Evolutionary conservation across 78 protist species (phyloP), one percentile per base, ranked within the genome.

Genomic region (Dictyostelium discoideum): DNA sequence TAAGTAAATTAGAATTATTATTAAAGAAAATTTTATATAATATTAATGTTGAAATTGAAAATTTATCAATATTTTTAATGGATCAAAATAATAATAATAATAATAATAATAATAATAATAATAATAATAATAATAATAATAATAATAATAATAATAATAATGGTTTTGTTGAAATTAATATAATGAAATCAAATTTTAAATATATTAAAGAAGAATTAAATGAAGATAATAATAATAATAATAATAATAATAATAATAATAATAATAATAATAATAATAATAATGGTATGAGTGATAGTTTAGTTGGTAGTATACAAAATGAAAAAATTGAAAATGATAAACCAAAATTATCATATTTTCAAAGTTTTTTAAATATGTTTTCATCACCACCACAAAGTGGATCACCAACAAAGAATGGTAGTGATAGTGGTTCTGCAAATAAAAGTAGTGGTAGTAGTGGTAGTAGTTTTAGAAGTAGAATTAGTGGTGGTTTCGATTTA

Each of bases 141-240:
- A 67, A 60, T 84, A 44, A 44, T 44, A 84, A 37, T 37, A 65
- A 16, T 84, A 32, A 32, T 32, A 84, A 26, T 83, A 40, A 3
- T 22, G 63, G 73, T 16, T 79, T 44, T 79, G 84, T 79, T 7
- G 84, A 79, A 79, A 79, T 79, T 14, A 79, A 79, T 79, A 79
- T 79, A 44, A 44, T 79, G 54, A 79, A 79, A 79, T 79, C 84
- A 79, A 79, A 79, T 20, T 79, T 79, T 46, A 13, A 39, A 44
- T 79, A 79, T 79, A 79, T 79, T 46, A 18, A 7, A 44, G 84
- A 78, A 22, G 77, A 69, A 26, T 0, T 26, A 69, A 69, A 26
- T 26, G 22, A 69, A 69, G 16, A 65, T 6, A 37, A 40, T 37
- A 37, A 24, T 44, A 44, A 14, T 78, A 78, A 44, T 78, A 42